A percentile compares a stretch with the other conserved stretches of the same genome.
phyloP scores from a whole-genome alignment of 169 alveolate species.

The Plasmodium vivax region DNA sequence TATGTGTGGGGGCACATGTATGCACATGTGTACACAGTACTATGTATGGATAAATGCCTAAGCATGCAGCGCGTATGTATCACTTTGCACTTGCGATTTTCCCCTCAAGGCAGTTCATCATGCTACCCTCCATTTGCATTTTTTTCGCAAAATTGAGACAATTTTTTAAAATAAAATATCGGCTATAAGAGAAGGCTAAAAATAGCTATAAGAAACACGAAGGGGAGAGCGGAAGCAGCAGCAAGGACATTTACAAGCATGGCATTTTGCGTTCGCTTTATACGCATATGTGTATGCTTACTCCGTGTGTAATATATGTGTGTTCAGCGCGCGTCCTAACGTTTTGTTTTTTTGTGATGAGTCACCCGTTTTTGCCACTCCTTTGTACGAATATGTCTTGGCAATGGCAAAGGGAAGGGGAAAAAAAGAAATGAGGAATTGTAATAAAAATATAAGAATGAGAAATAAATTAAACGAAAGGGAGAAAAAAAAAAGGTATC shows the following conservation, averaged over 20 bases:
- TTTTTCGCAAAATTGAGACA: background rate
- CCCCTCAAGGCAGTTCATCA: background rate
- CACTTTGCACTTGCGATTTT: background rate
- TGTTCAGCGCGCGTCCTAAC: background rate
- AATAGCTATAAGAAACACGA: background rate
- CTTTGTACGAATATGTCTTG: background rate
- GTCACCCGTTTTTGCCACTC: background rate
- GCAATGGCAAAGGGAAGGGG: background rate
- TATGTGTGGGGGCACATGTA: background rate
- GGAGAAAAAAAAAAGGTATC: background rate
- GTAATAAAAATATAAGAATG: background rate
- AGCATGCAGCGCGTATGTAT: background rate
- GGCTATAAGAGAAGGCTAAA: background rate
- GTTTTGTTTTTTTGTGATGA: background rate
- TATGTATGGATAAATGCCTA: background rate
- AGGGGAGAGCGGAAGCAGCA: background rate
- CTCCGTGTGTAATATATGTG: background rate
- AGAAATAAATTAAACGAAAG: background rate
- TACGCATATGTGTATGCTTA: background rate
- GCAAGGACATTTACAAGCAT: background rate
- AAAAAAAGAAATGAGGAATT: conserved; percentile 1
- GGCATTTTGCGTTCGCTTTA: background rate
- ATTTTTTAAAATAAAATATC: conserved; percentile 9
- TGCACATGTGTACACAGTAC: background rate
- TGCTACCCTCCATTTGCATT: background rate